These are phyloP conservation scores for Globisporangium viniferum DNA, from an alignment of 352 stramenopile genomes.

Conservation along the genomic window DNA sequence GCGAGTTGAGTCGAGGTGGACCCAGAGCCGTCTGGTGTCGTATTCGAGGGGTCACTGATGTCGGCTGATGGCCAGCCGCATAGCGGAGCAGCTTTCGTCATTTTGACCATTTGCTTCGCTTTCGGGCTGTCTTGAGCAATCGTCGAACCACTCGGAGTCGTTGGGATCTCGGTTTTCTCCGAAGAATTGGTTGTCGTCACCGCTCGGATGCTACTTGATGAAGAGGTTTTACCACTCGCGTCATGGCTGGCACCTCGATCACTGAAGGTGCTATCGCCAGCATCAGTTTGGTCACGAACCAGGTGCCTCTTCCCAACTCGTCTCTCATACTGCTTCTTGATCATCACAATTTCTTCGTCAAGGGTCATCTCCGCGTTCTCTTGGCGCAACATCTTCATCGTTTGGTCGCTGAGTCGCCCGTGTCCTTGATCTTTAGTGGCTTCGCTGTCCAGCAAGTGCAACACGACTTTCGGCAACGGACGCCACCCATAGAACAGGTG, in stretches of 20 bases:
- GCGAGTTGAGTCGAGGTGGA: neutral
- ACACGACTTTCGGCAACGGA: slow-evolving; percentile 57
- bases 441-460: slow-evolving; percentile 54
- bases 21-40: neutral
- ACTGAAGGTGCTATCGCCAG: slow-evolving; percentile 4
- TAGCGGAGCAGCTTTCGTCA: slow-evolving; percentile 43
- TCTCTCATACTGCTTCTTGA: slow-evolving; percentile 76
- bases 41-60: neutral
- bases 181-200: neutral
- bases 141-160: neutral
- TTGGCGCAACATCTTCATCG: slow-evolving; percentile 40
- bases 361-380: slow-evolving; percentile 41
- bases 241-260: neutral
- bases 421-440: slow-evolving; percentile 4
- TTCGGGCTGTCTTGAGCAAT: neutral
- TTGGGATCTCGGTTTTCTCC: neutral
- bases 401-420: slow-evolving; percentile 27
- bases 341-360: slow-evolving; percentile 70
- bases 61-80: slow-evolving; percentile 32
- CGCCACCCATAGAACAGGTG: slow-evolving; percentile 77
- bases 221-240: neutral
- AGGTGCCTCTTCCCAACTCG: slow-evolving; percentile 58
- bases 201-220: neutral
- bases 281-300: slow-evolving; percentile 30
- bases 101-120: slow-evolving; percentile 11